phyloP scores from a whole-genome alignment of 371 early-diverging fungal species.

The Mycotypha africana region DNA sequence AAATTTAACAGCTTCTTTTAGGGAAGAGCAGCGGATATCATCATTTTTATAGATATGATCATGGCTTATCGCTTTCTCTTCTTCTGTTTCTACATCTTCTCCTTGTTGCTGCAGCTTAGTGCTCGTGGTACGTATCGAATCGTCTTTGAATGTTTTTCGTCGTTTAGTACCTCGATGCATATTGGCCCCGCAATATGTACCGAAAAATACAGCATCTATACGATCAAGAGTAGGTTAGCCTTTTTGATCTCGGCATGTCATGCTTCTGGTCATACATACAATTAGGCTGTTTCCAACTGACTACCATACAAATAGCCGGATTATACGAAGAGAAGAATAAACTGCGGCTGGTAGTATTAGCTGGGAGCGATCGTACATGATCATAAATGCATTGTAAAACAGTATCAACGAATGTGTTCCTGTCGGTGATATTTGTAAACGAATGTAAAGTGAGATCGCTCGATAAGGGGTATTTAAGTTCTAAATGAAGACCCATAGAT shows the following conservation, averaged over 20 bases:
- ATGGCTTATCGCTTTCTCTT: too few species aligned
- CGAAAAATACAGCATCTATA: conserved; percentile 83
- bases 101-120: too few species aligned
- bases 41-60: conserved; percentile 16
- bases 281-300: conserved; percentile 98
- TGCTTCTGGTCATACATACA: conserved; percentile 48
- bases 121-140: too few species aligned
- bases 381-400: conserved; percentile 79
- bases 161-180: conserved; percentile 43
- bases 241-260: too few species aligned
- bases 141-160: too few species aligned
- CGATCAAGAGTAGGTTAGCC: not conserved
- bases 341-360: conserved; percentile 26
- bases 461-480: conserved; percentile 77
- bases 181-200: conserved; percentile 71
- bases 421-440: conserved; percentile 53
- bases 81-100: too few species aligned
- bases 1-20: conserved; percentile 71
- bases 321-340: conserved; percentile 85
- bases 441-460: conserved; percentile 48
- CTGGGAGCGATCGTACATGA: conserved; percentile 38
- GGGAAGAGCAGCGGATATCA: conserved; percentile 48
- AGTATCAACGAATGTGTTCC: conserved; percentile 80
- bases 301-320: conserved; percentile 83
- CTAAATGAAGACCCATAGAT: conserved; percentile 77